Conservation (phyloP, 768 basidiomycete genomes). For the Psilocybe tampanensis region DNA sequence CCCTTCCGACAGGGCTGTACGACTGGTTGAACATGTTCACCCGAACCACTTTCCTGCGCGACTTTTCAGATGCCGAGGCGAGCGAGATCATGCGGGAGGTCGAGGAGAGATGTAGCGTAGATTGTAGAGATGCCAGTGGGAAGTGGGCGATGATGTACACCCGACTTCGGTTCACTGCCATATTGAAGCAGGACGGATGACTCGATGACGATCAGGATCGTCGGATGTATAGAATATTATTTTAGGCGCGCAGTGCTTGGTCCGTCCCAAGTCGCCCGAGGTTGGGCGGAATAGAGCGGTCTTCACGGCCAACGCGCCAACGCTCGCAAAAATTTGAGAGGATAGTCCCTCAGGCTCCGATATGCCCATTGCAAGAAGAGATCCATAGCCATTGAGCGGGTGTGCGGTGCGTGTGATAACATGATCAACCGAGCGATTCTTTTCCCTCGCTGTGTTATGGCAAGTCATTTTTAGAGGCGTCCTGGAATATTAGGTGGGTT, state of each 20-base stretch:
- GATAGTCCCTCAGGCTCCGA: too few species aligned
- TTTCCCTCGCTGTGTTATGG: neutral
- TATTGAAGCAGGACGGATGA: conserved; percentile 29
- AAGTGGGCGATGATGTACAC: conserved; percentile 77
- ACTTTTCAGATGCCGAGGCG: conserved; percentile 55
- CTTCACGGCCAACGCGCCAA: too few species aligned
- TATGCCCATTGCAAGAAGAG: too few species aligned
- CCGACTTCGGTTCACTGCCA: conserved; percentile 65
- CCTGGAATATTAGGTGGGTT: neutral
- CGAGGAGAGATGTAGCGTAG: conserved; percentile 52
- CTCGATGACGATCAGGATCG: neutral
- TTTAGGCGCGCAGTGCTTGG: neutral
- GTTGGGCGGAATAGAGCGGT: neutral
- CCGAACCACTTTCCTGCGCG: conserved; percentile 58
- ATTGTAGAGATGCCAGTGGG: conserved; percentile 58
- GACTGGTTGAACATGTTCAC: conserved; percentile 76
- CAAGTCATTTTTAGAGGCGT: neutral
- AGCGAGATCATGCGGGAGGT: conserved; percentile 65
- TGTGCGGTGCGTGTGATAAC: too few species aligned
- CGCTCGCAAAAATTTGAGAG: too few species aligned
- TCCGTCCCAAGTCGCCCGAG: neutral
- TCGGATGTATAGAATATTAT: neutral
- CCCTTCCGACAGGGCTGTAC: conserved; percentile 49
- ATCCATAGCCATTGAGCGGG: too few species aligned
- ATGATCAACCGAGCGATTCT: neutral